Evolutionary conservation across 179 eudicot species (phyloP).

Genomic region (Silene vulgaris): DNA sequence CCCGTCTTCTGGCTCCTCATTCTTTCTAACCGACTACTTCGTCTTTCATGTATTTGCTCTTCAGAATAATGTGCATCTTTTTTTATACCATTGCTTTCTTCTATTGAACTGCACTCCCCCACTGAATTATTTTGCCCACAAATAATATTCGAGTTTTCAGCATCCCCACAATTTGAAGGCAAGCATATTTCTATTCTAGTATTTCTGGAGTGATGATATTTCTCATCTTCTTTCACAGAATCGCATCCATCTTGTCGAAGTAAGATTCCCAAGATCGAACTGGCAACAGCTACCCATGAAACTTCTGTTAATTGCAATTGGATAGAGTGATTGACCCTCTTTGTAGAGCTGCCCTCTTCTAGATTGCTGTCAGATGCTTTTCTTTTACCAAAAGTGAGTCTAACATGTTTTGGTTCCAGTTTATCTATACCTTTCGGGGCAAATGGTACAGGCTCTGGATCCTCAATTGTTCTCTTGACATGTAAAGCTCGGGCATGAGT

Average conservation of each 20-base stretch:
- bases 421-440: constrained; percentile 94
- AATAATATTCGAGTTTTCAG: constrained; percentile 25
- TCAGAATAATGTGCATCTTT: constrained; percentile 51
- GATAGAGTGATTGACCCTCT: constrained; percentile 55
- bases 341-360: constrained; percentile 33
- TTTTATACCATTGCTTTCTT: constrained; percentile 29
- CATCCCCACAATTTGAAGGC: constrained; percentile 38
- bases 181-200: constrained; percentile 51
- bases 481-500: constrained; percentile 92
- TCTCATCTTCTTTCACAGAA: constrained; percentile 36
- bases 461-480: constrained; percentile 78
- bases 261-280: constrained; percentile 48
- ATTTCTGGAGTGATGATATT: constrained; percentile 37
- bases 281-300: constrained; percentile 71
- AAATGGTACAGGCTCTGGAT: constrained; percentile 73
- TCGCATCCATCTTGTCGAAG: constrained; percentile 21
- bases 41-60: constrained; percentile 79
- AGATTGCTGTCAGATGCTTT: constrained; percentile 43
- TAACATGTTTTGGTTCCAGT: constrained; percentile 76
- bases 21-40: constrained; percentile 78
- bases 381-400: constrained; percentile 76
- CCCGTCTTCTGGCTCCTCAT: constrained; percentile 87
- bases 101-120: constrained; percentile 37
- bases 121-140: constrained; percentile 33
- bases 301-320: constrained; percentile 59